These are phyloP conservation scores for Ophiostoma perfectum DNA, from an alignment of 2,329 filamentous ascomycete species.

Conservation along the genomic window DNA sequence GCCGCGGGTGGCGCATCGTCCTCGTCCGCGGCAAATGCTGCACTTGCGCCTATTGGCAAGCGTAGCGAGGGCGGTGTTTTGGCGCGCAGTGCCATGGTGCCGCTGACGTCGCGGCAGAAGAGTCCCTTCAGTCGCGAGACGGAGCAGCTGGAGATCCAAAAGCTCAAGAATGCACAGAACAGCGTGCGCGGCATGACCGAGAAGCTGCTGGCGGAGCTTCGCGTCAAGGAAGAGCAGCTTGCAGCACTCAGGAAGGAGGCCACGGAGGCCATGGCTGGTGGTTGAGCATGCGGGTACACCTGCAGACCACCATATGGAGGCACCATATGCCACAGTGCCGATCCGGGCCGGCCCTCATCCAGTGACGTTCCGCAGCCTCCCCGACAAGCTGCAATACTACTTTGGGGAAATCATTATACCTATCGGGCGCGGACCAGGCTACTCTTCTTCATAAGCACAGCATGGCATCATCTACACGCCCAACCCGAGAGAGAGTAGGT, in stretches of 20 bases:
- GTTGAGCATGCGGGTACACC: constrained; percentile 17
- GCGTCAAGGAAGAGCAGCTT: constrained; percentile 58
- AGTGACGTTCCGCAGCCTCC: background rate
- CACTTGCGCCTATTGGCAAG: constrained; percentile 33
- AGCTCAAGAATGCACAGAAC: constrained; percentile 57
- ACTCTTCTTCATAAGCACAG: background rate
- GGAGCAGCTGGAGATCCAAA: constrained; percentile 58
- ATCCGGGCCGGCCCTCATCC: background rate
- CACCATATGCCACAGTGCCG: background rate
- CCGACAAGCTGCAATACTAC: background rate
- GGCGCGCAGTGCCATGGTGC: constrained; percentile 69
- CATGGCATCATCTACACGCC: background rate
- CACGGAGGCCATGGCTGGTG: constrained; percentile 23
- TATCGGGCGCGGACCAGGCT: background rate
- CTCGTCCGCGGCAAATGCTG: constrained; percentile 35
- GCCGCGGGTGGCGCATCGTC: constrained; percentile 26
- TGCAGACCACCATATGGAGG: background rate
- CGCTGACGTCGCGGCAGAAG: constrained; percentile 58
- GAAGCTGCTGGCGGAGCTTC: constrained; percentile 55
- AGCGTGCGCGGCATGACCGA: constrained; percentile 58
- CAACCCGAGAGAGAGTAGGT: background rate
- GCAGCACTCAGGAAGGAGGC: constrained; percentile 53
- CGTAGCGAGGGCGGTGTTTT: constrained; percentile 49
- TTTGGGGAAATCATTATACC: background rate
- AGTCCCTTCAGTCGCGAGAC: constrained; percentile 70